A percentile compares a stretch with the other conserved stretches of the same genome.
phyloP scores from a whole-genome alignment of 345 rosid species.

The Corymbia maculata region DNA sequence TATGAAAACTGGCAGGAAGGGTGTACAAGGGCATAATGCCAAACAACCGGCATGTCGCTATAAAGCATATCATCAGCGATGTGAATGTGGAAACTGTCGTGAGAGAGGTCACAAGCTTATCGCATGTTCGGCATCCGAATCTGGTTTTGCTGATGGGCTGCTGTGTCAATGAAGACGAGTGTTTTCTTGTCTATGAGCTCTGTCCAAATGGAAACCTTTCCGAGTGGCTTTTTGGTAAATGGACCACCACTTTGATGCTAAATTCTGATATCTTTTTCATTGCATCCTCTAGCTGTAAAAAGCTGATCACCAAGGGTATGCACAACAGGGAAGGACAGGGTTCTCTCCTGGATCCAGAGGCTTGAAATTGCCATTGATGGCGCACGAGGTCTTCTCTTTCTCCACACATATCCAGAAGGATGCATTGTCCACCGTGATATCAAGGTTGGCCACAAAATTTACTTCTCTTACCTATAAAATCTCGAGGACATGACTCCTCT shows the following conservation, averaged over 20 bases:
- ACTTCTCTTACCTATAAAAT: background rate
- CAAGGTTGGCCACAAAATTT: slow-evolving; percentile 16
- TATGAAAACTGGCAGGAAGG: slow-evolving; percentile 21
- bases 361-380: slow-evolving; percentile 35
- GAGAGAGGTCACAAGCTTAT: slow-evolving; percentile 34
- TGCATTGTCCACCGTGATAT: slow-evolving; percentile 49
- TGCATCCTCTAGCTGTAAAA: background rate
- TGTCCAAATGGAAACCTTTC: slow-evolving; percentile 44
- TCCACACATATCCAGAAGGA: slow-evolving; percentile 35
- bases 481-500: background rate
- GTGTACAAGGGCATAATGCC: slow-evolving; percentile 34
- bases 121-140: slow-evolving; percentile 25
- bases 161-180: slow-evolving; percentile 24
- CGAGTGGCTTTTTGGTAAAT: slow-evolving; percentile 32
- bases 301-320: background rate
- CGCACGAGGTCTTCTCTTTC: slow-evolving; percentile 35
- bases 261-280: no score
- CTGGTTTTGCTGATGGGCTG: slow-evolving; percentile 35
- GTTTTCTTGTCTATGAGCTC: slow-evolving; percentile 38
- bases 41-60: slow-evolving; percentile 22
- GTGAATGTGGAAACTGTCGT: slow-evolving; percentile 31
- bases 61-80: slow-evolving; percentile 36
- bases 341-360: slow-evolving; percentile 37
- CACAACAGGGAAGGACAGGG: slow-evolving; percentile 23
- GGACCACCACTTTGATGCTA: background rate